Base-by-base conservation (phyloP, 805 yeast species). In the Cyberlindnera euphorbiiphila region DNA sequence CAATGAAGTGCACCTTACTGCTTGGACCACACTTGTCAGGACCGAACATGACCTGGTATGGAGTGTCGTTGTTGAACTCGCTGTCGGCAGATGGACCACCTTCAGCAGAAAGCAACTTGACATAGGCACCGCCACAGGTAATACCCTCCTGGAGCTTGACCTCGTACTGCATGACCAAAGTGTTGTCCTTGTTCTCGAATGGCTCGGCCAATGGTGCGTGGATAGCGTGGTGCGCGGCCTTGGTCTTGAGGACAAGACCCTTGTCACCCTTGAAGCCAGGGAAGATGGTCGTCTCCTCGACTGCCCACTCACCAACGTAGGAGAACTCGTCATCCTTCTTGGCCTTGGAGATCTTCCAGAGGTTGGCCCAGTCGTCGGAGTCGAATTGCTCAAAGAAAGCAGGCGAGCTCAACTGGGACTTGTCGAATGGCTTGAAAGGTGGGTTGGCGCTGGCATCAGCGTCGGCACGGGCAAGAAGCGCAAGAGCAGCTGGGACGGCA, bases 1-100 rank as follows among this genome's bases (percentile, higher is more conserved):
- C 53, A 39, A 87, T 84, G 48, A 88, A 76, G 54, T 85, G 95
- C 23, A 89, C 80, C 60, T 78, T 83, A 64, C 87, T 85, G 30
- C 81, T 72, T 36, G 77, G 56, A 3, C 95, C 95, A 64, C 97
- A 89, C 58, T 74, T 77, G 62, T 89, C 97, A 29, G 97, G 97
- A 15, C 97, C 97, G 65, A 89, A 89, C 91, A 89, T 83, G 46
- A 89, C 64, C 60, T 83, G 87, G 63, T 82, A 86, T 2, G 88
- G 85, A 4, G 94, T 72, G 19, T 69, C 77, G 43, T 75, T 72
- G 47, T 66, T 68, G 66, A 87, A 82, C 42, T 74, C 73, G 16
- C 57, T 53, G 9, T 56, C 60, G 1, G 56, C 66, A 29, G 62
- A 44, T 12, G 60, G 54, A 4, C 60, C 51, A 7, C 68, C 72